Conservation (phyloP, 2,329 filamentous ascomycete genomes). For the Cordyceps fumosorosea region DNA sequence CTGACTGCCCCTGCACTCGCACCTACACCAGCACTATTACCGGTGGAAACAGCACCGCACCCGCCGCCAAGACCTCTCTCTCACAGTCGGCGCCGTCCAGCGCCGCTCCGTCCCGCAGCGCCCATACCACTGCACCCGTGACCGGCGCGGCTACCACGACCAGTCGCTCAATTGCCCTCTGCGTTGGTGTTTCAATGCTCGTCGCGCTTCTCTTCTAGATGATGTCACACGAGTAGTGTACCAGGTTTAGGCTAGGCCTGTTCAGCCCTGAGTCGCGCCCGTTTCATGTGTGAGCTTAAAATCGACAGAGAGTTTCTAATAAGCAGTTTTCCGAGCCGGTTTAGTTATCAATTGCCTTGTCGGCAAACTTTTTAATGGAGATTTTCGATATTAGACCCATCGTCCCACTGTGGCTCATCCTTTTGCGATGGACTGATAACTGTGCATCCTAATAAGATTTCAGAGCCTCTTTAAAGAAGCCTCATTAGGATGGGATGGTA, state of each 20-base stretch:
- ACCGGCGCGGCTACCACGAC: background rate
- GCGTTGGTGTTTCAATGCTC: background rate
- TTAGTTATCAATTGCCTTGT: background rate
- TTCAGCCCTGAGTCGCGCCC: background rate
- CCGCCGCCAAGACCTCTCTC: background rate
- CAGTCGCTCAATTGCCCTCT: background rate
- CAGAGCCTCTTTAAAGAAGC: too few species aligned
- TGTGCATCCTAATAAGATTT: too few species aligned
- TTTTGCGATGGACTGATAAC: too few species aligned
- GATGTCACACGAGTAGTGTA: background rate
- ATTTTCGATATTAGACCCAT: background rate
- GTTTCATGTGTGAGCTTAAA: background rate
- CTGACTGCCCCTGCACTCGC: slow-evolving; percentile 56
- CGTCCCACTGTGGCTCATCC: too few species aligned
- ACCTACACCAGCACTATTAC: slow-evolving; percentile 29
- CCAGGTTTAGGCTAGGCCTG: background rate
- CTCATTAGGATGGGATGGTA: too few species aligned
- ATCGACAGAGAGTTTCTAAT: too few species aligned
- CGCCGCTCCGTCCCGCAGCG: background rate
- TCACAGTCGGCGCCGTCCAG: background rate
- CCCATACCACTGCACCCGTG: background rate
- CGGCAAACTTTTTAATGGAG: background rate
- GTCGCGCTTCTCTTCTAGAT: background rate
- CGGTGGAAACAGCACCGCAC: background rate
- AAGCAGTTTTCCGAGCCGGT: background rate